Percentiles rank a stretch among this genome's conserved stretches.
Evolutionary conservation across 1,284 basidiomycete genomes (phyloP).

Genomic region (Ganoderma sinense): DNA sequence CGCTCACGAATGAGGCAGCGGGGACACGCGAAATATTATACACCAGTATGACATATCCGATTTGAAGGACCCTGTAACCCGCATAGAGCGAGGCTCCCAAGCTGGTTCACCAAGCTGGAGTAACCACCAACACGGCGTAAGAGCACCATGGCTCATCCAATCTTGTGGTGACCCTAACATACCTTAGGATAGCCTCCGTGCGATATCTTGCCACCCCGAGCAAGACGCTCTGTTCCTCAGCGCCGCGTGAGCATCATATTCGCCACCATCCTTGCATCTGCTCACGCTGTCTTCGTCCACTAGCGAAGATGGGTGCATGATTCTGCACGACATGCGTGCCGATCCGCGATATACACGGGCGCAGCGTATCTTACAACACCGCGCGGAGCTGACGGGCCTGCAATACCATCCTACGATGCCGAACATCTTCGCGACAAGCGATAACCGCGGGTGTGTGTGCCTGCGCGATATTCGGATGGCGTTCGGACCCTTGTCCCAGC

Average conservation of each 20-base stretch:
- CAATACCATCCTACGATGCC: conserved; percentile 70
- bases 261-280: not conserved
- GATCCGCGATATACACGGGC: conserved; percentile 45
- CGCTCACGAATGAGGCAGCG: conserved; percentile 47
- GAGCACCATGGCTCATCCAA: not conserved
- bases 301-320: conserved; percentile 71
- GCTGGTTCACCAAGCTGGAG: conserved; percentile 9
- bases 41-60: conserved; percentile 62
- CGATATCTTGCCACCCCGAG: conserved; percentile 65
- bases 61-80: conserved; percentile 28
- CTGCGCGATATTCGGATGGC: conserved; percentile 82
- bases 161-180: not conserved
- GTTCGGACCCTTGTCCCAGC: conserved; percentile 58
- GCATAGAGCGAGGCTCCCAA: conserved; percentile 13
- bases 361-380: conserved; percentile 58
- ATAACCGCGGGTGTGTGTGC: conserved; percentile 61
- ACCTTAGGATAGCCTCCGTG: conserved; percentile 66
- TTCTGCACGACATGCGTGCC: conserved; percentile 62
- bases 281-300: conserved; percentile 30
- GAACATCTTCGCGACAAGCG: conserved; percentile 72
- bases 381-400: conserved; percentile 64
- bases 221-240: conserved; percentile 74
- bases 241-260: conserved; percentile 55
- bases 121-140: conserved; percentile 19
- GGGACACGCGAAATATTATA: conserved; percentile 65